Evolutionary conservation across 2,329 filamentous ascomycete genomes (phyloP).

Genomic region (Ophiostoma triangulosporum): DNA sequence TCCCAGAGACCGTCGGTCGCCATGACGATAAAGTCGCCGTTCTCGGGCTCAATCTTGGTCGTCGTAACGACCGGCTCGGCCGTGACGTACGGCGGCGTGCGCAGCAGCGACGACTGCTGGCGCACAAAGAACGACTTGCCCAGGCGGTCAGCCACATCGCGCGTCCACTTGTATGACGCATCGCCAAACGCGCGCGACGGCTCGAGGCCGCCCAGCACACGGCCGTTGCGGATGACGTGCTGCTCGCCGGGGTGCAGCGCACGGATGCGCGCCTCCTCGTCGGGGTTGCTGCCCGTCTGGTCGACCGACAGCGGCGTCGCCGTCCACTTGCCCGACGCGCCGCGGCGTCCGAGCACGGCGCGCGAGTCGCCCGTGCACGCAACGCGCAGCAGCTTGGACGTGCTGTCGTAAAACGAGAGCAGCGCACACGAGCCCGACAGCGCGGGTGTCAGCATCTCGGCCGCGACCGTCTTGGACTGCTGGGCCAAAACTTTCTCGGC

Average conservation of each 20-base stretch:
- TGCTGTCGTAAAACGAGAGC: conserved; percentile 88
- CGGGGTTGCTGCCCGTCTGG: conserved; percentile 80
- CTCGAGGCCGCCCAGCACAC: conserved; percentile 83
- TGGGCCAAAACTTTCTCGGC: conserved; percentile 83
- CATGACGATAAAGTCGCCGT: conserved; percentile 90
- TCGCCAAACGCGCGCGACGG: conserved; percentile 92
- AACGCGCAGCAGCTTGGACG: conserved; percentile 75
- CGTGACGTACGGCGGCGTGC: conserved; percentile 92
- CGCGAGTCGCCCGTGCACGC: conserved; percentile 95
- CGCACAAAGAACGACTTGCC: conserved; percentile 80
- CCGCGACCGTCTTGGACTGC: conserved; percentile 79
- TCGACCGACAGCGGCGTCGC: conserved; percentile 83
- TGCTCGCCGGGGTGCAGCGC: conserved; percentile 81
- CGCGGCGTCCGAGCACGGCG: conserved; percentile 75
- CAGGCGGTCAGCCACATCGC: conserved; percentile 69
- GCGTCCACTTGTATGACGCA: conserved; percentile 91
- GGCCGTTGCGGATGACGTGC: conserved; percentile 74
- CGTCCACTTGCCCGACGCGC: conserved; percentile 74
- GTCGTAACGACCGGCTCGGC: conserved; percentile 91
- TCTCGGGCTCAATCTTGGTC: conserved; percentile 76
- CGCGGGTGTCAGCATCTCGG: conserved; percentile 82
- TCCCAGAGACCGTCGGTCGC: conserved; percentile 97
- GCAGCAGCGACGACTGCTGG: conserved; percentile 60
- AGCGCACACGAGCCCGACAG: conserved; percentile 95
- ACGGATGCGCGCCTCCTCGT: conserved; percentile 70